Evolutionary conservation across 2,329 filamentous ascomycete genomes (phyloP), one percentile per base, ranked within the genome.

Genomic region (Cryphonectria radicalis): DNA sequence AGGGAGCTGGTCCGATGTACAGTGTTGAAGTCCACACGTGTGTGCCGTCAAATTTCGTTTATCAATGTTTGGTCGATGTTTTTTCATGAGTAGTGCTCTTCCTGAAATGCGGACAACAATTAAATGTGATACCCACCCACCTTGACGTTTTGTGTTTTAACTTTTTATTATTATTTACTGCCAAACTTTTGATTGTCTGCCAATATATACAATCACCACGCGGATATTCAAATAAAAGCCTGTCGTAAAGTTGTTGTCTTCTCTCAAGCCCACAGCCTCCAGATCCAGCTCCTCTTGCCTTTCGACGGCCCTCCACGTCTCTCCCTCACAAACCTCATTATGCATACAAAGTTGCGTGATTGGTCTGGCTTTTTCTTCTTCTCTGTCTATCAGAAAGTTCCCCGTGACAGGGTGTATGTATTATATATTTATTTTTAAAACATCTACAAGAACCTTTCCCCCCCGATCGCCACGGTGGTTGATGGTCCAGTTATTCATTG

Each of bases 391-490:
- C 25, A 59, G 7, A 32, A 59, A 28, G 55, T 4, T 11, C 46
- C 19, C 22, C 19, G n/a, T 11, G 46, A 50, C 19, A 50, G 46
- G 25, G 35, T 32, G 35, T 32, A 40, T 62, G 19, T 40, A 40
- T 67, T 50, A 11, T 43, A 40, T 13, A n/a, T 28, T 57, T 10
- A 22, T 57, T 19, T 10, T 67, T 59, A 22, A 13, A 25, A 67
- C 65, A 67, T 67, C 14, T 67, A 59, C 65, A 67, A 32, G 25
- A 40, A 28, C 19, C 37, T 55, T 66, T n/a, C 22, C 14, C 65
- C 40, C 53, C 37, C 19, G 53, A 37, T 53, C 57, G 46, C 46
- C 46, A 50, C 22, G 22, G 46, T 22, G 8, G 22, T n/a, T n/a
- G 7, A 8, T 10, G 46, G 57, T 67, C 40, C 53, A 8, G 32